Evolutionary conservation across 345 rosid species (phyloP), one percentile per base, ranked within the genome.

Genomic region (Abelmoschus esculentus): DNA sequence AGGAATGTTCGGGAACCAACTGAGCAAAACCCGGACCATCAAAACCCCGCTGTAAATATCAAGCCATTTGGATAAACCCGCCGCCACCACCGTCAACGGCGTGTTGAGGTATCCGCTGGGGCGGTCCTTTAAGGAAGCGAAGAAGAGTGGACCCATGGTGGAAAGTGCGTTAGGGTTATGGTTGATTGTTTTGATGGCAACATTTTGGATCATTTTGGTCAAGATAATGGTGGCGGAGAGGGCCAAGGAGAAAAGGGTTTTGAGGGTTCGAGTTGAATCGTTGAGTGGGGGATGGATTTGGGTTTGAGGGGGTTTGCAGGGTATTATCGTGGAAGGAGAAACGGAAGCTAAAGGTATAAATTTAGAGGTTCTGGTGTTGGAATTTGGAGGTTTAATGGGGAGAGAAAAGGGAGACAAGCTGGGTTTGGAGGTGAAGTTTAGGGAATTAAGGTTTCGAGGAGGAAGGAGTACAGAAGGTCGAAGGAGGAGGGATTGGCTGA

Each of bases 1-100:
- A 0, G 96, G 97, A 2, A 91, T 88, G 71, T 93, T 93, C 0
- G 96, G 98, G 78, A 93, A 93, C 98, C 97, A 93, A 74, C 98
- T 91, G 11, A 91, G 90, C 78, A 93, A 81, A 53, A 93, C 98
- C 83, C 97, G 83, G 54, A 93, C 89, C 97, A 89, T 82, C 79
- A 93, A 73, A 42, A 89, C 95, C 68, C 91, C 97, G 18, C 93
- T 87, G 85, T 91, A 89, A 14, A 91, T 87, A 64, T 93, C 97
- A 0, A 91, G 86, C 98, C 97, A 91, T 73, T 87, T 91, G 18
- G 95, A 82, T 78, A 93, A 36, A 1, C 96, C 97, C 0, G 97
- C 92, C 0, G 96, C 96, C 10, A 88, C 98, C 59, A 93, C 92
- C 8, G 92, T 89, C 79, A 93, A 44, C 8, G 97, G 98, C n/a